Evolutionary conservation across 176 grass and related monocot genomes (phyloP).

Genomic region (Oryza longistaminata): DNA sequence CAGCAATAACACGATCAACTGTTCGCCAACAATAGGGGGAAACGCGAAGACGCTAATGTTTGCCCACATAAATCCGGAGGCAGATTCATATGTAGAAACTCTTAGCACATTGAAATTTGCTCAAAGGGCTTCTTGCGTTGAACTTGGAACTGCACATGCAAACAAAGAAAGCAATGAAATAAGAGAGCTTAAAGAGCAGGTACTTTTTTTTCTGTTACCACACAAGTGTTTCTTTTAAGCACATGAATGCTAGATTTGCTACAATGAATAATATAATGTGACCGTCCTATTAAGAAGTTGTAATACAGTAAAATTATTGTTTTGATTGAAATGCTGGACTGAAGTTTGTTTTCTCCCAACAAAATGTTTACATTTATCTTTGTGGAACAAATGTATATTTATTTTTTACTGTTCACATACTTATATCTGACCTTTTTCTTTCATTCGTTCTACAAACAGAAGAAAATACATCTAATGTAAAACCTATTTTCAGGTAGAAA

Average conservation of each 20-base stretch:
- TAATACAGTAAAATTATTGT: conserved; percentile 1
- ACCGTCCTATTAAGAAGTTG: background rate
- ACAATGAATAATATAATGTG: background rate
- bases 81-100: conserved; percentile 70
- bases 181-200: conserved; percentile 87
- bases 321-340: conserved; percentile 9
- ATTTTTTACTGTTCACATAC: conserved; percentile 8
- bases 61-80: conserved; percentile 79
- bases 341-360: background rate
- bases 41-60: conserved; percentile 85
- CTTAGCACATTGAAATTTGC: conserved; percentile 90
- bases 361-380: background rate
- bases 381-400: conserved; percentile 5
- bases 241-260: background rate
- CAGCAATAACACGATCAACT: conserved; percentile 3
- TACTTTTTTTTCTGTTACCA: conserved; percentile 32
- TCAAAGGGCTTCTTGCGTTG: conserved; percentile 78
- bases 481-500: conserved; percentile 59
- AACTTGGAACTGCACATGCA: conserved; percentile 69
- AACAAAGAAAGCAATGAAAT: conserved; percentile 92
- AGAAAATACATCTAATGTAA: conserved; percentile 3
- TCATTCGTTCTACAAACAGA: conserved; percentile 13
- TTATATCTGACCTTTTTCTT: background rate
- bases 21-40: conserved; percentile 49
- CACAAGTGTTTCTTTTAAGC: background rate